Evolutionary conservation across 1,139 yeast species (phyloP), one percentile per base, ranked within the genome.

Genomic region (Pichia sp.): DNA sequence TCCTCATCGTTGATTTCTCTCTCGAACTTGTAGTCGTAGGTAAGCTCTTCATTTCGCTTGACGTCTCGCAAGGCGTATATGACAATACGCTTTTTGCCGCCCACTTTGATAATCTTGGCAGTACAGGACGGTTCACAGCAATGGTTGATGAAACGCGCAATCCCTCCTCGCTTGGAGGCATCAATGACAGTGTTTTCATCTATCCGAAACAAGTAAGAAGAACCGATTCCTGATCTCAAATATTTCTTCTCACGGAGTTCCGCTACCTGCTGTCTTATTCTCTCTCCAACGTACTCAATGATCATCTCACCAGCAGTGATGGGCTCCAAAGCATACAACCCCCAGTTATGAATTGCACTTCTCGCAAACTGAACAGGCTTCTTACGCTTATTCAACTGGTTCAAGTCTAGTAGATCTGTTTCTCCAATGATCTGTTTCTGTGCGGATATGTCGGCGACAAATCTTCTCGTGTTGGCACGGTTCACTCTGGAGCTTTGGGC

Each of bases 331-430:
- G 99, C 99, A 71, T 91, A 93, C 50, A 93, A 73, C 0, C 99
- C 99, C 99, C 99, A 93, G 66, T 93, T 91, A 69, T 95, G 99
- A 64, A 93, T 93, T 0, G 97, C 95, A 1, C 98, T 91, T 55
- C 99, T 76, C 0, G 98, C 97, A 75, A 92, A 92, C 17, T 95
- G 87, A 12, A 93, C 97, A 0, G 97, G 96, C 68, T 93, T 93
- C 70, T 87, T 90, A 58, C 98, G 80, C 69, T 90, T 90, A 61
- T 91, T 88, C 64, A 92, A 78, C 64, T 83, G 87, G 49, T 88
- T 86, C 71, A 90, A 78, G 55, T 88, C 85, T 62, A 89, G 73
- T 6, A 87, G 80, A 64, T 90, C 97, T 0, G 95, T 85, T 63
- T 90, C 97, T 44, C 95, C 92, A 60, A 90, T 77, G 65, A 83